Base-by-base conservation (phyloP, 305 asterid genomes). In the Fraxinus floribunda region DNA sequence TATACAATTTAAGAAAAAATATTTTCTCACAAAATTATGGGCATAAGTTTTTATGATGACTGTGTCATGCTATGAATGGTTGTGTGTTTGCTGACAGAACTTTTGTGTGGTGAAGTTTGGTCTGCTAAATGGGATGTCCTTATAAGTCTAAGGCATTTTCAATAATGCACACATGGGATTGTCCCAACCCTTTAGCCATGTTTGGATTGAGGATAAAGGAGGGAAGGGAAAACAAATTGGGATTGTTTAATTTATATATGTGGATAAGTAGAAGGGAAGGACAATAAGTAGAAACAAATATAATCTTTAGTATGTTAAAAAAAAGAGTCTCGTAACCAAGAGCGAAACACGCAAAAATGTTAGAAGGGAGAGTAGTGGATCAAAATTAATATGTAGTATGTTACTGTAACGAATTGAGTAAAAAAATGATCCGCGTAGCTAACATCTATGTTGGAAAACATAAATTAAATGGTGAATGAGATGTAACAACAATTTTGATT, bases 121-220 rank as follows among this genome's bases (percentile, higher is more conserved):
- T 55, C 26, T n/a, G 66, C 66, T 55, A 55, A 55, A 55, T 55
- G 66, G 66, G 66, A n/a, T 55, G 66, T 55, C 66, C 66, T 6
- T 55, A n/a, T 18, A 55, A 55, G 66, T 55, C 26, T n/a, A 55
- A 55, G 66, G 66, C 66, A 55, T 78, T 39, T 79, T 4, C 82
- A 79, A 79, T 79, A 79, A 79, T 39, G n/a, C 68, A 68, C 68
- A 79, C 66, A 68, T 70, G 82, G 11, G 11, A 70, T 18, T 13
- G 78, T 79, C 64, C 81, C 66, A 55, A 1, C 26, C 26, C 66
- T 18, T 55, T 5, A 55, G 66, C 66, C 10, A n/a, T 55, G 66
- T 55, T n/a, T 55, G 64, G 64, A 55, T 55, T 55, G 24, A n/a
- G 9, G 64, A 52, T n/a, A n/a, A 52, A 4, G 64, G 64, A 52